Base-by-base conservation (phyloP, 352 stramenopile species). In the Globisporangium okanoganense region DNA sequence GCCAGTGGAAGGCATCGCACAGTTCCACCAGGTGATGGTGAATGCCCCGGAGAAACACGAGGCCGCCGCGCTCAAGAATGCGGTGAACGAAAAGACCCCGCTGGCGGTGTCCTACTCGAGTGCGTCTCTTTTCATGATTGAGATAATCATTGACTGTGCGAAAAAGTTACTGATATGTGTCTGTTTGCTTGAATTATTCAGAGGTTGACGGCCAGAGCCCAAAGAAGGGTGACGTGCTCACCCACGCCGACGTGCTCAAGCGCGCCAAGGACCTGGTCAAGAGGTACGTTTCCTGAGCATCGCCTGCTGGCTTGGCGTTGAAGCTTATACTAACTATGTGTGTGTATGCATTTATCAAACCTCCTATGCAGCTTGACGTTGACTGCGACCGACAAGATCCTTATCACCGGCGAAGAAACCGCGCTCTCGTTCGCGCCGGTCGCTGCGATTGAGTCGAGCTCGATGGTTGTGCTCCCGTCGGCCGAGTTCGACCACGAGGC, bases 161-260 rank as follows among this genome's bases (percentile, higher is more conserved):
- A n/a, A 14, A 47, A 68, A 24, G 8, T 35, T 52, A 52, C 45
- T 68, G 13, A 53, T 22, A 9, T 44, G 40, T 56, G 13, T 25
- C 55, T 68, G 5, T 65, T 4, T 65, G 1, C 38, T 66, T 61
- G 24, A 6, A 50, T 1, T 58, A 1, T 41, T 40, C 58, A 94
- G 87, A 91, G 68, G 78, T 85, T 35, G 69, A 80, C 33, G 82
- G 85, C 7, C 70, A 90, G 58, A 87, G 85, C 60, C 87, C 87
- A 24, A 92, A 87, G 75, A 94, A 94, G 72, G 78, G 83, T 58
- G 78, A 71, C 5, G 71, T 92, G 51, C 61, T 92, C 33, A 94
- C 85, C 9, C 87, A 96, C 66, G 85, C 79, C 13, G 85, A 94
- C 44, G 57, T 93, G 33, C 75, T 96, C 38, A 84, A 94, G 81